Base-by-base conservation (phyloP, 495 filamentous ascomycete genomes). In the Aspergillus diversus region DNA sequence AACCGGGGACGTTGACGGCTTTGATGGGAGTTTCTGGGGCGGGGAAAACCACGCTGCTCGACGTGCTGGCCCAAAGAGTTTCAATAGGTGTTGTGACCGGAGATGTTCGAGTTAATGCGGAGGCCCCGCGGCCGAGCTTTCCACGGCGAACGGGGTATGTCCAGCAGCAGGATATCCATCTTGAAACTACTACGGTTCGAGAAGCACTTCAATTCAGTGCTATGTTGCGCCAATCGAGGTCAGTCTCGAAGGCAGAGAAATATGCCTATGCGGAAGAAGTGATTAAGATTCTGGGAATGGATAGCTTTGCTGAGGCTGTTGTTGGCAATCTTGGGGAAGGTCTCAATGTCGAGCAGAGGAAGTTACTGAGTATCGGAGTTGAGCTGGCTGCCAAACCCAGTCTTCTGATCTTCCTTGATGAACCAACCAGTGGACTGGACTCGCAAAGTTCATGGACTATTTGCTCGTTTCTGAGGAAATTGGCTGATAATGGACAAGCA, bases 71-170 rank as follows among this genome's bases (percentile, higher is more conserved):
- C 0, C 76, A 83, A 57, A 70, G 85, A 21, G 75, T 77, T n/a
- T 70, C 73, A 3, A 76, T 83, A 37, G 84, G 84, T 43, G 74
- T 80, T 0, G 75, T 86, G 7, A 73, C 68, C 16, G 83, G 82
- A n/a, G 77, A 83, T 47, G 75, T 85, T 33, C 66, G 81, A 7
- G 78, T 85, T 1, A 81, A 85, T 62, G 83, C 81, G 7, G 59
- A 70, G 37, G 69, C 72, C 2, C 71, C 88, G 15, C 87, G 91
- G 64, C 75, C 82, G 5, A 92, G 88, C 2, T 96, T 96, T 80
- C 91, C 93, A 63, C 87, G 93, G 55, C 91, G 91, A 75, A 94
- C 92, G n/a, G 93, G 93, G 5, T 97, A 96, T 66, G 93, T 93
- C 27, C 91, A 97, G 69, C 93, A 97, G 71, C 92, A 96, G 71